Conservation (phyloP, 495 filamentous ascomycete genomes). For the Aspergillus egyptiacus region DNA sequence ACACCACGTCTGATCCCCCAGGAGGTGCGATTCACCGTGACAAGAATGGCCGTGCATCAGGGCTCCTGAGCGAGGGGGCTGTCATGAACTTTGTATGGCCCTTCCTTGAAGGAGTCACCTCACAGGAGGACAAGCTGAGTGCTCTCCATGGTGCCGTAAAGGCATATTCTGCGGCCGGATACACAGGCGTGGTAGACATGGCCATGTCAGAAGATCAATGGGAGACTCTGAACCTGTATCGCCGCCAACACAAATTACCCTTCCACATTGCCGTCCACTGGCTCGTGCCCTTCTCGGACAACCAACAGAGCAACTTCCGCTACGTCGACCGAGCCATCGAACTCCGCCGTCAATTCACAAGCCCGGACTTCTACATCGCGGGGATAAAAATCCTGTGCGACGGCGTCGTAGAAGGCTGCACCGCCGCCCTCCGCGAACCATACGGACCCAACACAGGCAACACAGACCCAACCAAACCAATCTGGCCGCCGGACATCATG, state of each 20-base stretch:
- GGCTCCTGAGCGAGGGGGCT: slow-evolving; percentile 52
- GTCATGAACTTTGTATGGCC: slow-evolving; percentile 57
- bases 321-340: slow-evolving; percentile 52
- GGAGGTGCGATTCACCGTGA: slow-evolving; percentile 54
- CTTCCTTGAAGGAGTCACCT: slow-evolving; percentile 44
- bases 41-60: slow-evolving; percentile 43
- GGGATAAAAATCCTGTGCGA: slow-evolving; percentile 60
- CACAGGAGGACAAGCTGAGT: slow-evolving; percentile 44
- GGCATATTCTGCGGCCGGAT: slow-evolving; percentile 50
- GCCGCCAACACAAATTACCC: slow-evolving; percentile 36
- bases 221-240: slow-evolving; percentile 48
- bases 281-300: slow-evolving; percentile 47
- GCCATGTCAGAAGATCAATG: slow-evolving; percentile 61
- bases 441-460: slow-evolving; percentile 48
- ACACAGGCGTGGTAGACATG: slow-evolving; percentile 63
- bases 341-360: slow-evolving; percentile 40
- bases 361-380: slow-evolving; percentile 47
- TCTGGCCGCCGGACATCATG: slow-evolving; percentile 48
- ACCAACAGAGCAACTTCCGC: slow-evolving; percentile 35
- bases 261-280: slow-evolving; percentile 60
- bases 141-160: slow-evolving; percentile 33
- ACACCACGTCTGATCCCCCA: slow-evolving; percentile 41
- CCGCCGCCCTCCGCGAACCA: slow-evolving; percentile 50
- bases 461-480: slow-evolving; percentile 36
- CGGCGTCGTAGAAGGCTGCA: slow-evolving; percentile 57